Conservation (phyloP, 495 filamentous ascomycete species). For the Choiromyces venosus region DNA sequence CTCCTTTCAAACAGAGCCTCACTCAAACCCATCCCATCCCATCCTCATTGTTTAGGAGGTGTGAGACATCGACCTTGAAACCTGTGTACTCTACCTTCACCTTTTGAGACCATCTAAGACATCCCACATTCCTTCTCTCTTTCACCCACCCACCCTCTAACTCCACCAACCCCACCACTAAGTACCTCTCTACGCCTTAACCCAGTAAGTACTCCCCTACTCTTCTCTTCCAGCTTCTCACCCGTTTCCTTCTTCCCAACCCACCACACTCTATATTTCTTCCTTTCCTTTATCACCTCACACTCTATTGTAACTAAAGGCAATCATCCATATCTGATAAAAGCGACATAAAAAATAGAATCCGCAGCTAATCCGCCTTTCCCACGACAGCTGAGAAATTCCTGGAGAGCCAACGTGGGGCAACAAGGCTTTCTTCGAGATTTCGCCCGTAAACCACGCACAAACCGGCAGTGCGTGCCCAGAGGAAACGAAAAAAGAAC, state of each 20-base stretch:
- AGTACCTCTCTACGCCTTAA: background rate
- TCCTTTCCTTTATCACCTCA: background rate
- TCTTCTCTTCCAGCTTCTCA: background rate
- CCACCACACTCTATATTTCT: background rate
- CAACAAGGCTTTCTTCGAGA: background rate
- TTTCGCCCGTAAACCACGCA: background rate
- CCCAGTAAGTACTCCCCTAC: background rate
- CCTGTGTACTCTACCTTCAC: too few relatives aligned
- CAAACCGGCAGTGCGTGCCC: background rate
- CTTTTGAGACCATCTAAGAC: background rate
- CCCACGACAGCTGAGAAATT: background rate
- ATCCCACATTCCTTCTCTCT: background rate
- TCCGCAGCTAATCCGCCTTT: background rate
- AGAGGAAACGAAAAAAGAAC: background rate
- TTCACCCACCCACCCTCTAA: background rate
- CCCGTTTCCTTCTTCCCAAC: background rate
- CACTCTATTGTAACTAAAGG: background rate
- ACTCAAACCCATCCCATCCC: background rate
- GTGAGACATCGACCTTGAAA: too few relatives aligned
- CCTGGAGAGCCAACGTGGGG: background rate
- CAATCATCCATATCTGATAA: background rate
- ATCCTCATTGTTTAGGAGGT: background rate
- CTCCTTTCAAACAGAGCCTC: background rate
- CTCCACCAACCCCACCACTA: background rate
- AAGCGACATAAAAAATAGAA: background rate